Percentiles rank a stretch among this genome's conserved stretches.
These are phyloP conservation scores for Colletotrichum cuscutae DNA, from an alignment of 2,329 filamentous ascomycete species.

Conservation along the genomic window DNA sequence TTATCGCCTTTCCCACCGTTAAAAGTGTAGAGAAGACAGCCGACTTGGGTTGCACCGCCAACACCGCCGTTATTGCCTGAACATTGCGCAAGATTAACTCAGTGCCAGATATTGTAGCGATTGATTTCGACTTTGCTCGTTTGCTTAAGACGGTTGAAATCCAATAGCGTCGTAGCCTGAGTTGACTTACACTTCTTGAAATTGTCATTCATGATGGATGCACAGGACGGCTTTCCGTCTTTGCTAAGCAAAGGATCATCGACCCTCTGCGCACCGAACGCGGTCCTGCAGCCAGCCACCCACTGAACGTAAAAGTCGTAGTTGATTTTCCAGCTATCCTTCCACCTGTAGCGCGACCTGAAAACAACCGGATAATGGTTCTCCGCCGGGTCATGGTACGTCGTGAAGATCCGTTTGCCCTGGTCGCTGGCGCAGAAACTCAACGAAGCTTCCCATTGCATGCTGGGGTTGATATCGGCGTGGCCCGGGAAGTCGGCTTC, in stretches of 20 bases:
- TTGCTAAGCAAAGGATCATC: background rate
- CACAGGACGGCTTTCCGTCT: background rate
- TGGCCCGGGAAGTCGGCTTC: conserved; percentile 4
- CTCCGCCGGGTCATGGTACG: background rate
- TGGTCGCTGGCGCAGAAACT: background rate
- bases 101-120: background rate
- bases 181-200: background rate
- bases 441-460: background rate
- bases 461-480: background rate
- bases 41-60: background rate
- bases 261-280: background rate
- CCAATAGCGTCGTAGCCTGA: fast-evolving
- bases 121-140: background rate
- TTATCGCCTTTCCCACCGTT: background rate
- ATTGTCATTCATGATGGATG: background rate
- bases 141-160: background rate
- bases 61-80: conserved; percentile 10
- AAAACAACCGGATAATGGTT: background rate
- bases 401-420: background rate
- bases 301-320: conserved; percentile 15
- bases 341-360: background rate
- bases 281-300: background rate
- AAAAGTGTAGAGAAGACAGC: conserved; percentile 4
- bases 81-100: background rate
- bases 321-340: background rate